Conservation (phyloP, 2,329 filamentous ascomycete genomes). For the Exophiala dermatitidis region DNA sequence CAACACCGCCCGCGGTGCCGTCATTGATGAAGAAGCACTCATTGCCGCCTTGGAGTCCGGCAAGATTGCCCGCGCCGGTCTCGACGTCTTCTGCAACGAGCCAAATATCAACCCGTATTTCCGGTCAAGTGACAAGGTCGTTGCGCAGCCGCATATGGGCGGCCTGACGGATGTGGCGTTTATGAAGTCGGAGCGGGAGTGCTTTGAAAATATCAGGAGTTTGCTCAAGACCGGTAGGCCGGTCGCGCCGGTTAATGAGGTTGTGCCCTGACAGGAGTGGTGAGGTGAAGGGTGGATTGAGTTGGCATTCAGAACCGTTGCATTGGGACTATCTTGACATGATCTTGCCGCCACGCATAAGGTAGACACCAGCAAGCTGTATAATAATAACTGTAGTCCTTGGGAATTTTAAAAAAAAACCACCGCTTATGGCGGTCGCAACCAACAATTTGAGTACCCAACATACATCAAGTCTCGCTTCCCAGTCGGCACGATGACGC, state of each 20-base stretch:
- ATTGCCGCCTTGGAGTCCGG: constrained; percentile 43
- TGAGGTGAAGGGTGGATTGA: background rate
- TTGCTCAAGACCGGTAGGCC: constrained; percentile 37
- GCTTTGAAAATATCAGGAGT: constrained; percentile 42
- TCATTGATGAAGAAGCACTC: constrained; percentile 46
- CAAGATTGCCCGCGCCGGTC: constrained; percentile 42
- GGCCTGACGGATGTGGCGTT: constrained; percentile 41
- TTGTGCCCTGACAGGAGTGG: background rate
- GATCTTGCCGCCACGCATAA: too few relatives aligned
- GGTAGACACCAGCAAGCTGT: too few relatives aligned
- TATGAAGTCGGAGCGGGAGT: constrained; percentile 40
- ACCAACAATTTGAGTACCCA: too few relatives aligned
- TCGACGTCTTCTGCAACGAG: constrained; percentile 45
- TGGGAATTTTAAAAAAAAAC: too few relatives aligned
- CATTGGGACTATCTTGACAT: too few relatives aligned
- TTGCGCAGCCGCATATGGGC: constrained; percentile 42
- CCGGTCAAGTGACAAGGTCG: constrained; percentile 35
- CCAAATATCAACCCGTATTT: constrained; percentile 40
- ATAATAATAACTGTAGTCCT: too few relatives aligned
- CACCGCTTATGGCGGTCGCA: too few relatives aligned
- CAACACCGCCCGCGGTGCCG: constrained; percentile 47
- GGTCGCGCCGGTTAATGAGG: constrained; percentile 34
- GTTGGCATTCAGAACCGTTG: too few relatives aligned
- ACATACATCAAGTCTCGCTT: too few relatives aligned
- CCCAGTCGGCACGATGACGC: too few relatives aligned